Base-by-base conservation (phyloP, 2,329 filamentous ascomycete genomes). In the Bipolaris cookei region DNA sequence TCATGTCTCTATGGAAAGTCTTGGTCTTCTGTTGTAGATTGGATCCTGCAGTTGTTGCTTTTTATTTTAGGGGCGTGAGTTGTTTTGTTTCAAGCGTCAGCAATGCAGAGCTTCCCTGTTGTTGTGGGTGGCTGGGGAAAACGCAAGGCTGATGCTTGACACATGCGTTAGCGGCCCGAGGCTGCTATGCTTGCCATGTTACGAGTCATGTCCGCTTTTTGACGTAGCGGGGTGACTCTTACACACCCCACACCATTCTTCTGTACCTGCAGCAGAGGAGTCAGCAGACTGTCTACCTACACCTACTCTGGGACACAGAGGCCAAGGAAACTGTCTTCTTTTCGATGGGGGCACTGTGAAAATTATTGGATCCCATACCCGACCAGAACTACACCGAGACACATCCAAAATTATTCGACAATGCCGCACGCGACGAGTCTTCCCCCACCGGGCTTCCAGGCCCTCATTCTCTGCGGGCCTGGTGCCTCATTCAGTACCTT, bases 401-500 rank as follows among this genome's bases (percentile, higher is more conserved):
- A 34, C n/a, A 11, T n/a, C 20, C 20, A 42, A 14, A 13, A 23
- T 4, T 13, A 11, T n/a, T 32, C 10, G n/a, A 51, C 41, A 4
- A 92, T 93, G 90, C 90, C 90, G 70, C 90, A 92, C 81, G 89
- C 89, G 58, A 84, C 87, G 23, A 60, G 50, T 23, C 87, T 90
- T 80, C 88, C 90, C 68, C 83, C 88, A 56, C 86, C 89, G 56
- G 90, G 90, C 79, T 88, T 95, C 65, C 90, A 94, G 81, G 91
- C 90, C 68, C 79, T 95, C 64, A 91, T 95, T 56, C 83, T 95
- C 47, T 95, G 91, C 73, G 91, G 91, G 3, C 91, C 91, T 21
- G 91, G 91, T 52, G 90, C 89, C 7, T 92, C 89, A 0, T 89
- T 95, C 65, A 88, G 89, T 43, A 94, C 91, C 1, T 94, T 95